Base-by-base conservation (phyloP, 768 basidiomycete species). In the Phylloporus scabripes region DNA sequence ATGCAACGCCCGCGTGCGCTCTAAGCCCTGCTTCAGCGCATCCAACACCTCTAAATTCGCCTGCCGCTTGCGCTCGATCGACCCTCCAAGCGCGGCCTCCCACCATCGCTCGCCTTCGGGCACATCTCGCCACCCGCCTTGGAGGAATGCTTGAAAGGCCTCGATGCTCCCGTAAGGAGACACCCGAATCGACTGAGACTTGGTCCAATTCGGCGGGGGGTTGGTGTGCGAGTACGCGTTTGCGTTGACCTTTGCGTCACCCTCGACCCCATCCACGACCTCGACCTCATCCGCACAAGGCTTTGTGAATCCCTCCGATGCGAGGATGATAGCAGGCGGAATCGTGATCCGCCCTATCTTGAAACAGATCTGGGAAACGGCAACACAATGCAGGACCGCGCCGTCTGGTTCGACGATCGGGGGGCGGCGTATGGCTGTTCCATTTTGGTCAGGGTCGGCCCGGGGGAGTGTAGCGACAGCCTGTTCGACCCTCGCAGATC, bases 271-370 rank as follows among this genome's bases (percentile, higher is more conserved):
- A 12, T 24, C 8, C 23, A 40, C 5, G 14, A 5, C 17, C 21
- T 2, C 31, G 17, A 26, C 7, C 5, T 24, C 40, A 7, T 50
- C 51, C 0, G 9, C 31, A 20, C 2, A 58, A 4, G 69, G 63
- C 20, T 60, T 57, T 36, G 60, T 60, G 55, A 83, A 80, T 0
- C 87, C 87, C 50, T 83, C 80, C 1, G 70, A 55, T 1, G 80
- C 83, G 29, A 87, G 64, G 10, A 77, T 76, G 52, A 90, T 50
- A 3, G 73, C 72, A 11, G 87, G 87, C 2, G 87, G 87, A 46
- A 87, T 74, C 17, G 85, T 88, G 52, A 89, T 82, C 1, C 86
- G 76, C 0, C 80, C 82, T 20, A 75, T 60, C 62, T 89, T 90
- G 74, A 81, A 87, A 60, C 83, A 86, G 20, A 78, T 49, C 46